Evolutionary conservation across 768 basidiomycete genomes (phyloP), one percentile per base, ranked within the genome.

Genomic region (Mycena alexandri): DNA sequence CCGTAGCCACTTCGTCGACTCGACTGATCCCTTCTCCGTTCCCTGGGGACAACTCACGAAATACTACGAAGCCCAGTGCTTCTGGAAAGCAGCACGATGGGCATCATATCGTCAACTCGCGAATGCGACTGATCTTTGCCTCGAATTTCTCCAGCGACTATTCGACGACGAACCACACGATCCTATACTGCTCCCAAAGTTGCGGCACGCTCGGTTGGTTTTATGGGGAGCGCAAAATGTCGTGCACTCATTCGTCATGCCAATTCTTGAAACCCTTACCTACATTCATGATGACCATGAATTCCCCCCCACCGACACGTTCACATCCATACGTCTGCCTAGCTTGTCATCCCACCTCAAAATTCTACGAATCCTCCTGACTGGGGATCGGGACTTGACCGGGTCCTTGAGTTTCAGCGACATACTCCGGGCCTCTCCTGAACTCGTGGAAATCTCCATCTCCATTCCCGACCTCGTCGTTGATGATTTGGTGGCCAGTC

Each of bases 11-110:
- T 29, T 59, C n/a, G 13, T 46, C 36, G 6, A 38, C 14, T 38
- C 44, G 10, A 36, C 46, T 19, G 47, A 22, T 48, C 36, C 13
- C 21, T 13, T 9, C 16, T 22, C 14, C 46, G 47, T 59, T 47
- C 58, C 58, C 47, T 59, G 58, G 58, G 14, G n/a, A 22, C 58
- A 59, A 41, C 44, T 59, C 19, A 48, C 33, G 0, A 59, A 36
- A 59, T 59, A 48, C 47, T 38, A 46, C 16, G 58, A 59, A 36
- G 29, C 16, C 46, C 11, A 47, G 10, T 59, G 58, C 58, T 11
- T 3, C 17, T 59, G 57, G 57, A 42, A 33, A 3, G 14, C 6
- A 11, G 19, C 33, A 16, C 58, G 46, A 59, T 59, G 58, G 58
- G 13, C 12, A 0, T 46, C 58, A 46, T 59, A 59, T 38, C 33